Evolutionary conservation across 495 filamentous ascomycete species (phyloP).

Genomic region (Tuber indicum): DNA sequence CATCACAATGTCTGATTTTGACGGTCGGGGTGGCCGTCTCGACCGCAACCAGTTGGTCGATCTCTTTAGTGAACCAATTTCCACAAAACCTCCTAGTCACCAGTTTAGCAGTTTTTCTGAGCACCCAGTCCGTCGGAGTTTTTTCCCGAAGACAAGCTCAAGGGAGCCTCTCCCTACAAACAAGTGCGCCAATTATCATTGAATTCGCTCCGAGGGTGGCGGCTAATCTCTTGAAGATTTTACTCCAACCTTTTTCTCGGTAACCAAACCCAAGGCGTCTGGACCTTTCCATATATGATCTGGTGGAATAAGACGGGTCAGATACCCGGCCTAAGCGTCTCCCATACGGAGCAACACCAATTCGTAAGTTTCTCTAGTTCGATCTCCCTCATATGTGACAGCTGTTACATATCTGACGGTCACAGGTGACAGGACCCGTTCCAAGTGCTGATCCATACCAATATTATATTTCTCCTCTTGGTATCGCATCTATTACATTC

Average conservation of each 20-base stretch:
- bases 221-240: conserved; percentile 57
- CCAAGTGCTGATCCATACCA: conserved; percentile 54
- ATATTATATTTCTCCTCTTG: conserved; percentile 77
- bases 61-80: conserved; percentile 54
- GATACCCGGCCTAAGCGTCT: conserved; percentile 27
- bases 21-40: background rate
- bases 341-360: conserved; percentile 26
- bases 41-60: background rate
- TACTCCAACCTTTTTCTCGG: conserved; percentile 84
- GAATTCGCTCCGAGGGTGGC: conserved; percentile 50
- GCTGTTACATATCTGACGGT: background rate
- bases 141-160: conserved; percentile 47
- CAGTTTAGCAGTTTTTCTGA: conserved; percentile 45
- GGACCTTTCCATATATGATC: conserved; percentile 80
- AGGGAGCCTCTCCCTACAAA: conserved; percentile 46
- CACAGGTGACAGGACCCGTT: conserved; percentile 36
- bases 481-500: conserved; percentile 70
- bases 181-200: conserved; percentile 43
- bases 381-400: background rate
- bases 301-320: conserved; percentile 50
- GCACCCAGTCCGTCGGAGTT: conserved; percentile 50
- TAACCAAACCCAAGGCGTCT: conserved; percentile 61
- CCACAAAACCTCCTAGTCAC: conserved; percentile 53
- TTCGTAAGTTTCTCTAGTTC: conserved; percentile 16
- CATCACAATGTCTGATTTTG: background rate